Evolutionary conservation across 2,329 filamentous ascomycete genomes (phyloP).

Genomic region (Trichoderma endophyticum): DNA sequence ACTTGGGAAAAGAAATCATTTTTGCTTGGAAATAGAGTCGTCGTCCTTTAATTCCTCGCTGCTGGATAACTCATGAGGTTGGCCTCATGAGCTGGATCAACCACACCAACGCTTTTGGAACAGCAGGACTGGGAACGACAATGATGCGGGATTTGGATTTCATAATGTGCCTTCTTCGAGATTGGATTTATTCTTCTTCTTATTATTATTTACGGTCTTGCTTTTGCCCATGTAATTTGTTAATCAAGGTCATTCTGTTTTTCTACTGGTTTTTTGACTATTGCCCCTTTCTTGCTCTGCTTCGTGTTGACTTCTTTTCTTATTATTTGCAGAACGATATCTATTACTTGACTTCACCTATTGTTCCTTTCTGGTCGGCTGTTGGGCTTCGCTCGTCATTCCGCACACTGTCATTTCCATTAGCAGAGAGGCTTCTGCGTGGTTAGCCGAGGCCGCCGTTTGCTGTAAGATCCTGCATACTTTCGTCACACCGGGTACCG

Average conservation of each 20-base stretch:
- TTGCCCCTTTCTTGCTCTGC: not conserved
- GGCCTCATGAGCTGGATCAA: not conserved
- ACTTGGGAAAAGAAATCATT: not conserved
- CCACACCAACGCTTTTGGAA: not conserved
- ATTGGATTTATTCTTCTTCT: not conserved
- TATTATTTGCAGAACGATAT: not conserved
- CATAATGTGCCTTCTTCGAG: not conserved
- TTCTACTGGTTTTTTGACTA: not conserved
- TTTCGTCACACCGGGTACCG: slow-evolving; percentile 1
- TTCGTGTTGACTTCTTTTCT: not conserved
- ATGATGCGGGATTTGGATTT: not conserved
- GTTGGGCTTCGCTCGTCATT: not conserved
- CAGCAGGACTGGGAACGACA: not conserved
- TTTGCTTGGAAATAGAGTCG: slow-evolving; percentile 8
- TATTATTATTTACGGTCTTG: not conserved
- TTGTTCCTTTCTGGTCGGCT: not conserved
- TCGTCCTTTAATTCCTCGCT: not conserved
- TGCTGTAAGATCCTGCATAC: not conserved
- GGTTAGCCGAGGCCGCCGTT: not conserved
- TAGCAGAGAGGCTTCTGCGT: not conserved
- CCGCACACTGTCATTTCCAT: not conserved
- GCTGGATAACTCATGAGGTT: not conserved
- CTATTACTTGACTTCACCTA: not conserved
- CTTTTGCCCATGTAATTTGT: not conserved
- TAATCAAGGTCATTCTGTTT: not conserved